Evolutionary conservation across 2,329 filamentous ascomycete genomes (phyloP).

Genomic region (Arthroderma sp.): DNA sequence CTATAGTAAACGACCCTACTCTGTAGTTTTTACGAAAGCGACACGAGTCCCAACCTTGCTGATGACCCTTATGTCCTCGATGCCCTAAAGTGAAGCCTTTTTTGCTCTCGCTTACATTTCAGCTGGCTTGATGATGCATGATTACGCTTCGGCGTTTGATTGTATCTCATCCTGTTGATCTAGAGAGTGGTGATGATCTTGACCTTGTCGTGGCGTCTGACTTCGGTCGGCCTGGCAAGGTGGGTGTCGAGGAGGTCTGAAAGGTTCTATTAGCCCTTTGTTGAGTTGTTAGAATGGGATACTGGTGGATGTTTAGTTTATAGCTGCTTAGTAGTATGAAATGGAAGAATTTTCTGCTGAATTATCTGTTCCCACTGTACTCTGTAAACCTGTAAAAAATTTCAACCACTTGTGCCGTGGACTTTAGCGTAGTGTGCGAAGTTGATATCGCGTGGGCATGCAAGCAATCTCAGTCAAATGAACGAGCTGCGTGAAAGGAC

Average conservation of each 20-base stretch:
- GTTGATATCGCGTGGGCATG: no score
- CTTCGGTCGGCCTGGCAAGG: slow-evolving; percentile 65
- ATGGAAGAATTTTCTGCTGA: background rate
- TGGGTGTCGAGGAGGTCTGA: slow-evolving; percentile 87
- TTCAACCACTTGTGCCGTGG: no score
- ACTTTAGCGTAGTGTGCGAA: no score
- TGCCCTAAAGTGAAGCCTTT: slow-evolving; percentile 73
- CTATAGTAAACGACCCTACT: slow-evolving; percentile 88
- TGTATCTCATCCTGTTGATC: slow-evolving; percentile 37
- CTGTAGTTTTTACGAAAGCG: slow-evolving; percentile 86
- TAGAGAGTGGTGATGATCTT: slow-evolving; percentile 95
- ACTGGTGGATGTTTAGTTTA: background rate
- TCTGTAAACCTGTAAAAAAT: background rate
- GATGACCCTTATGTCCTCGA: slow-evolving; percentile 78
- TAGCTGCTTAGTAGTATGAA: background rate
- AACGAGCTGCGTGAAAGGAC: no score
- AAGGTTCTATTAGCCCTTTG: slow-evolving; percentile 45
- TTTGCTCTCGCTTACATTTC: slow-evolving; percentile 37
- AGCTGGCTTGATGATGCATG: slow-evolving; percentile 11
- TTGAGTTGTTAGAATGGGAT: slow-evolving; percentile 1
- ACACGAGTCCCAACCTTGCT: slow-evolving; percentile 83
- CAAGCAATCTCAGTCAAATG: no score
- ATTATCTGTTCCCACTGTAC: background rate
- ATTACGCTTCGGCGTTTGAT: slow-evolving; percentile 27
- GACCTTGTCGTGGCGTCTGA: slow-evolving; percentile 58